phyloP scores from a whole-genome alignment of 306 rosid species.

The Quillaja saponaria region DNA sequence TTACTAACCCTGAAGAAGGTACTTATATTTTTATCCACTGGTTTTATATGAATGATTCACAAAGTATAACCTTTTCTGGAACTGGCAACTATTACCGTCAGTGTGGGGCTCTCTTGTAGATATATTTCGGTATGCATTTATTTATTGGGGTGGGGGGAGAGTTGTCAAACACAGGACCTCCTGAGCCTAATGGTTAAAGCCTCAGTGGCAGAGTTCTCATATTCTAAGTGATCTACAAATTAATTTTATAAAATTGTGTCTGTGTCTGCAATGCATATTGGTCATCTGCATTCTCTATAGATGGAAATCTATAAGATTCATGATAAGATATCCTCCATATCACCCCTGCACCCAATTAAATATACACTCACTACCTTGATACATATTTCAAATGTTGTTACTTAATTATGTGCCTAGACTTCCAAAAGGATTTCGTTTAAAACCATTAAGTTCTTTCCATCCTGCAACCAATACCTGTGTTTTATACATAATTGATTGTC shows the following conservation, averaged over 20 bases:
- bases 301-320: conserved; percentile 5
- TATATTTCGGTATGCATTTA: not conserved
- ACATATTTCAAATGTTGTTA: not conserved
- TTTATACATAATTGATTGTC: too few species aligned
- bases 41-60: conserved; percentile 18
- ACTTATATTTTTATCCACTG: conserved; percentile 2
- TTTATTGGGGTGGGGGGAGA: too few species aligned
- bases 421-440: not conserved
- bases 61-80: conserved; percentile 11
- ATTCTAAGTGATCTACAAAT: conserved; percentile 3
- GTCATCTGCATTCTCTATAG: not conserved
- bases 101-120: conserved; percentile 1
- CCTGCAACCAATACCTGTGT: too few species aligned
- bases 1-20: conserved; percentile 67
- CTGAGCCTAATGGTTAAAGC: too few species aligned
- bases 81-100: conserved; percentile 14
- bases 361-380: not conserved
- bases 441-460: too few species aligned
- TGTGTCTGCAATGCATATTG: not conserved
- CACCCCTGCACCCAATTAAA: not conserved
- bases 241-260: conserved; percentile 2
- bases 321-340: conserved; percentile 1
- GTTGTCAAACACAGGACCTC: too few species aligned
- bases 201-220: not conserved
- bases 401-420: not conserved